Base-by-base conservation (phyloP, 805 yeast genomes). In the Wickerhamiella musiphila region DNA sequence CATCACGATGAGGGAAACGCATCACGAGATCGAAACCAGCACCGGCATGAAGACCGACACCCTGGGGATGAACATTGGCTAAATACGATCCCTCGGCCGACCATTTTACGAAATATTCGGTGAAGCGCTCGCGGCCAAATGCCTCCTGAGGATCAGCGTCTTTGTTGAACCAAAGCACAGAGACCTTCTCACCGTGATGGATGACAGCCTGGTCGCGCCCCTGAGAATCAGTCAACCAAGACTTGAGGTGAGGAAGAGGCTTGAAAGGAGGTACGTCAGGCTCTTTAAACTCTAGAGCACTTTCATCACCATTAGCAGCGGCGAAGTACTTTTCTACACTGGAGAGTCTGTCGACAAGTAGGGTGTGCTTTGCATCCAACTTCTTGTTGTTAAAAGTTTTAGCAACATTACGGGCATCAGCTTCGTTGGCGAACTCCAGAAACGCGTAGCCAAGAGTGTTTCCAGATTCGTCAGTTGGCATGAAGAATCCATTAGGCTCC, bases 1-100 rank as follows among this genome's bases (percentile, higher is more conserved):
- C 94, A 49, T 81, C 81, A 36, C 81, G 84, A 53, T 90, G 99
- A 39, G 73, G 66, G 51, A 78, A 82, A 57, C 82, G 74, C 47
- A 66, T 70, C 45, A 82, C 61, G 47, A 78, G 67, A 41, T 66
- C 70, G 51, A 82, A 82, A 29, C 68, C 63, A 34, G 69, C 68
- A 39, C 96, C 95, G 52, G 96, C 98, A 93, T 95, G 90, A 18
- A 86, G 69, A 54, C 82, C 92, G 35, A 83, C 73, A 65, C 96
- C 96, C 58, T 81, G 93, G 32, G 82, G 82, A 58, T 86, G 95
- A 46, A 83, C 66, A 1, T 95, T 75, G 46, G 79, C 71, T 42
- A 86, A 57, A 51, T 72, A 84, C 9, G 86, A 73, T 56, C 99
- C 99, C 58, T 73, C 73, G 51, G 95, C 94, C 31, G 96, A 82